Percentiles rank a stretch among this genome's conserved stretches.
phyloP scores from a whole-genome alignment of 2,329 filamentous ascomycete genomes.

The Calonectria naviculata region DNA sequence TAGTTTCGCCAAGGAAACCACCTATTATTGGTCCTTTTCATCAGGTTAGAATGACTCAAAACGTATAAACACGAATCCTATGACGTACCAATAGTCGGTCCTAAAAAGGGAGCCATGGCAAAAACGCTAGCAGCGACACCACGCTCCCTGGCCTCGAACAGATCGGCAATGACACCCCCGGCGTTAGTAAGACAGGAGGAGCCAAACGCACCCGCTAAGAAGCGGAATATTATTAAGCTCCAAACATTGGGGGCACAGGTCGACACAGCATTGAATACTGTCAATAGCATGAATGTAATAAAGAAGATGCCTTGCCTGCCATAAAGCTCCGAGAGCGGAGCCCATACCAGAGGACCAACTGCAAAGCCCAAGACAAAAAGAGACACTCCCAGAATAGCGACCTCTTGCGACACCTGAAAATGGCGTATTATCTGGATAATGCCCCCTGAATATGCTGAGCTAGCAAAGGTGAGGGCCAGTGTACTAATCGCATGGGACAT shows the following conservation, averaged over 20 bases:
- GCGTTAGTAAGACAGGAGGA: slow-evolving; percentile 1
- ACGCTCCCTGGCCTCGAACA: background rate
- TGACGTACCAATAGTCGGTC: background rate
- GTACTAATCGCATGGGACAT: background rate
- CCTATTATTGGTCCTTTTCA: background rate
- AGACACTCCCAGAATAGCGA: slow-evolving; percentile 6
- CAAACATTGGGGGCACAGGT: background rate
- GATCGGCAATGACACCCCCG: slow-evolving; percentile 1
- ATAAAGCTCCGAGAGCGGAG: slow-evolving; percentile 8
- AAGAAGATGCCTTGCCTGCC: slow-evolving; percentile 5
- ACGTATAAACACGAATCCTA: background rate
- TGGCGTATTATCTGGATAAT: background rate
- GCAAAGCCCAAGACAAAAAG: slow-evolving; percentile 6
- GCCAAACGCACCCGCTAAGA: slow-evolving; percentile 7
- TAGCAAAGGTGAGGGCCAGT: slow-evolving; percentile 5
- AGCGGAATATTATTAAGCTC: background rate
- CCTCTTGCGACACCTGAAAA: background rate
- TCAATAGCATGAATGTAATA: background rate
- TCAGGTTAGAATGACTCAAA: background rate
- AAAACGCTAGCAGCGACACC: background rate
- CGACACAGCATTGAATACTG: background rate
- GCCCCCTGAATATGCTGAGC: slow-evolving; percentile 9
- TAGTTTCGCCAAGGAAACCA: slow-evolving; percentile 6
- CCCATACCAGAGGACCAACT: slow-evolving; percentile 7
- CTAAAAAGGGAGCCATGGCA: slow-evolving; percentile 12